phyloP scores from a whole-genome alignment of 2,329 filamentous ascomycete species.

The Cercospora zeina region DNA sequence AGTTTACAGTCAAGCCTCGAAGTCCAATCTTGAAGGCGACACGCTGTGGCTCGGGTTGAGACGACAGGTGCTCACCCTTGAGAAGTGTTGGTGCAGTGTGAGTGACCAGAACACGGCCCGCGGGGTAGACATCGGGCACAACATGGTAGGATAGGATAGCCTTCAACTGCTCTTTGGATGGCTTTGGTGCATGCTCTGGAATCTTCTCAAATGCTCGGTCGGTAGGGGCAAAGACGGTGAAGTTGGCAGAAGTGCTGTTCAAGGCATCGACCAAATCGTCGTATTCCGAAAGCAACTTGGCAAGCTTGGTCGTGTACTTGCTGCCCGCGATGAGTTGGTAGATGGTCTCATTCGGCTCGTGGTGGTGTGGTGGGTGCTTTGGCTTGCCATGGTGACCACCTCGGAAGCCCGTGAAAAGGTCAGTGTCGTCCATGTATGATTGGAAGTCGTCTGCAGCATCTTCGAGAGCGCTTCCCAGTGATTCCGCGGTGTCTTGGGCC shows the following conservation, averaged over 20 bases:
- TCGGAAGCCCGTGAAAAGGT: conserved; percentile 40
- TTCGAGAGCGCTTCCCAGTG: conserved; percentile 46
- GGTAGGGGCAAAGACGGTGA: conserved; percentile 78
- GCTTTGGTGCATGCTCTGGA: conserved; percentile 58
- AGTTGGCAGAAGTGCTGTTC: conserved; percentile 71
- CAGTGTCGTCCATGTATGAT: conserved; percentile 49
- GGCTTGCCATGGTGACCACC: conserved; percentile 33
- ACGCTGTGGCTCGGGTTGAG: conserved; percentile 63
- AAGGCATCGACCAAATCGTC: conserved; percentile 70
- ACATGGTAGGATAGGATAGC: conserved; percentile 74
- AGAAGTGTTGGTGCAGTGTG: conserved; percentile 74
- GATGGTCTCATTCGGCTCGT: conserved; percentile 66
- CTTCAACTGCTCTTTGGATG: conserved; percentile 69
- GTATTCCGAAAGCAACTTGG: conserved; percentile 71
- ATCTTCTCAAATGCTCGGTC: conserved; percentile 73
- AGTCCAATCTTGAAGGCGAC: conserved; percentile 66
- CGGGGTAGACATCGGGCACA: conserved; percentile 65
- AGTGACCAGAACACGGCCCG: conserved; percentile 63
- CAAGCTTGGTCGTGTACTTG: conserved; percentile 75
- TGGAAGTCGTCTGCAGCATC: conserved; percentile 50
- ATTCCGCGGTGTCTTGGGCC: conserved; percentile 43
- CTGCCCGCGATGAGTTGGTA: conserved; percentile 76
- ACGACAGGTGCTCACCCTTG: conserved; percentile 60
- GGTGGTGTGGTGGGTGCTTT: conserved; percentile 41
- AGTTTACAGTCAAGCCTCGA: conserved; percentile 71